phyloP scores from a whole-genome alignment of 2,329 filamentous ascomycete species.

The Cyphellophora europaea region DNA sequence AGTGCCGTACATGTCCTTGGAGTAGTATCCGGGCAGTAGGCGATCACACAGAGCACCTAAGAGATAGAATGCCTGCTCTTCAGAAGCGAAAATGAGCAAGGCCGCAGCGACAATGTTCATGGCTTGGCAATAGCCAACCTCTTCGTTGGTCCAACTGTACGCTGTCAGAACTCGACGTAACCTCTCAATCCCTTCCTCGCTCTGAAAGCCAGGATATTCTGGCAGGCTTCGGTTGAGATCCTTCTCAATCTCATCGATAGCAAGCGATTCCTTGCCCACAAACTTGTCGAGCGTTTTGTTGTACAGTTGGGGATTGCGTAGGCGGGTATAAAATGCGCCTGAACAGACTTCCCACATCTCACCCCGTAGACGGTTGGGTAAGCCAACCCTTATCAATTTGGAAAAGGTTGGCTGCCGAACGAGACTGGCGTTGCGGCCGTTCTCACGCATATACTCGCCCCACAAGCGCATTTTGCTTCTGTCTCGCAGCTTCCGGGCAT shows the following conservation, averaged over 20 bases:
- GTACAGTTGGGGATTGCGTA: slow-evolving; percentile 79
- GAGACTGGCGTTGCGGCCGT: slow-evolving; percentile 83
- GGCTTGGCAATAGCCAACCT: slow-evolving; percentile 96
- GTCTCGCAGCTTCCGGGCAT: slow-evolving; percentile 86
- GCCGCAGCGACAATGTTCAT: slow-evolving; percentile 99
- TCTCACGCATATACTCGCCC: slow-evolving; percentile 93
- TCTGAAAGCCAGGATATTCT: slow-evolving; percentile 96
- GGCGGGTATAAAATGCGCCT: slow-evolving; percentile 76
- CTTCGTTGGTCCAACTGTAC: slow-evolving; percentile 93
- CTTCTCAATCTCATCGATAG: slow-evolving; percentile 98
- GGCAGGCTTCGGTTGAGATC: slow-evolving; percentile 92
- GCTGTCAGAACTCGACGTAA: slow-evolving; percentile 86
- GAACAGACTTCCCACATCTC: slow-evolving; percentile 96
- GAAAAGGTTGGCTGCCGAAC: slow-evolving; percentile 96
- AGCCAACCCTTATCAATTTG: slow-evolving; percentile 88
- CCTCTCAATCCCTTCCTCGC: slow-evolving; percentile 84
- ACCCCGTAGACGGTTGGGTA: slow-evolving; percentile 84
- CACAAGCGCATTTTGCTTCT: slow-evolving; percentile 95
- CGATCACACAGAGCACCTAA: slow-evolving; percentile 87
- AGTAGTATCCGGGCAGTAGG: slow-evolving; percentile 92
- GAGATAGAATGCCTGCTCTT: slow-evolving; percentile 89
- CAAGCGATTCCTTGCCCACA: slow-evolving; percentile 77
- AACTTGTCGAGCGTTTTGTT: slow-evolving; percentile 75
- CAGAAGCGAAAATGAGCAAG: slow-evolving; percentile 97
- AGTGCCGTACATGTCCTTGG: slow-evolving; percentile 97